These are phyloP conservation scores for Xylariaceae sp. DNA, from an alignment of 2,329 filamentous ascomycete genomes.

Conservation along the genomic window DNA sequence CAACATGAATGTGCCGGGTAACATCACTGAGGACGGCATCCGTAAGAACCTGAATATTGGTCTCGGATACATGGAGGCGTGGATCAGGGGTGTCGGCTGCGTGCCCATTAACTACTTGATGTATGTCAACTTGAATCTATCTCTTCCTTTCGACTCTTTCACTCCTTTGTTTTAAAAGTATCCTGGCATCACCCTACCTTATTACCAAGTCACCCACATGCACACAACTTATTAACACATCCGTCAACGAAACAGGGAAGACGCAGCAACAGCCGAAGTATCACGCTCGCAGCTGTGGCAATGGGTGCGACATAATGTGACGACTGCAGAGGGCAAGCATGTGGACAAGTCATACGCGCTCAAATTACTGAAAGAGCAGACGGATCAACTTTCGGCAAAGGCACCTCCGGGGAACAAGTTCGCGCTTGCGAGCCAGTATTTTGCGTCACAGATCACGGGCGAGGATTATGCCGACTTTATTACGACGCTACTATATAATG, in stretches of 20 bases:
- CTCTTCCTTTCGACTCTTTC: neutral
- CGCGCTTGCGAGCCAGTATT: slow-evolving; percentile 89
- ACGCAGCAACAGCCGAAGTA: slow-evolving; percentile 95
- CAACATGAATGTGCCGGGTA: slow-evolving; percentile 96
- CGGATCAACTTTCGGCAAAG: slow-evolving; percentile 74
- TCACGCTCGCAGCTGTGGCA: slow-evolving; percentile 96
- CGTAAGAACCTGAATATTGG: slow-evolving; percentile 98
- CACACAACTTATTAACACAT: neutral
- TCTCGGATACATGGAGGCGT: slow-evolving; percentile 97
- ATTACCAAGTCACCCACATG: neutral
- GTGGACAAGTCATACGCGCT: slow-evolving; percentile 93
- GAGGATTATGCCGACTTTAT: slow-evolving; percentile 98
- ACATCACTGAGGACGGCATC: slow-evolving; percentile 92
- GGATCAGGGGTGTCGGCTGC: slow-evolving; percentile 92
- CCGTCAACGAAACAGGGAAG: slow-evolving; percentile 63
- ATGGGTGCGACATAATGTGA: slow-evolving; percentile 78
- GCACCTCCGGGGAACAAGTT: slow-evolving; percentile 90
- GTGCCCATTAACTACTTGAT: slow-evolving; percentile 98
- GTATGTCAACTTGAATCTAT: slow-evolving; percentile 53
- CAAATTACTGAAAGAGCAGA: slow-evolving; percentile 83
- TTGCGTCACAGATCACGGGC: slow-evolving; percentile 88
- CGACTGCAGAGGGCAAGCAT: slow-evolving; percentile 85
- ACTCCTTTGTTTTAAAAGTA: too few species aligned
- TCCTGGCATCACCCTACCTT: too few species aligned
- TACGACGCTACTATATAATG: slow-evolving; percentile 59